These are phyloP conservation scores for Collybia nuda DNA, from an alignment of 768 basidiomycete genomes.

Conservation along the genomic window DNA sequence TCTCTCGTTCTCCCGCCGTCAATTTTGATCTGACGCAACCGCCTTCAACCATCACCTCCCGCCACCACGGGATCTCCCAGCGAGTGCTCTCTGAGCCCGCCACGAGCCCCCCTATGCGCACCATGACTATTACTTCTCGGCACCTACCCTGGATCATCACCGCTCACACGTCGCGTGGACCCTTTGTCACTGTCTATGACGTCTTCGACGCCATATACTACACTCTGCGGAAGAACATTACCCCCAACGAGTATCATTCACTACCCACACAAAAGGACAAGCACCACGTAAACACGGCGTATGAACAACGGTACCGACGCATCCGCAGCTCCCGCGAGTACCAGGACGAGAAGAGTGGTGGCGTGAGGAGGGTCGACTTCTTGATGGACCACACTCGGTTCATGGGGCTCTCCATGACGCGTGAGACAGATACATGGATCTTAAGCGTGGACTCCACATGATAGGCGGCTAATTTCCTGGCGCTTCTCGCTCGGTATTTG, in stretches of 20 bases:
- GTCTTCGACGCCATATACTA: conserved; percentile 30
- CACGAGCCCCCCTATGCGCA: conserved; percentile 26
- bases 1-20: conserved; percentile 17
- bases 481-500: too few relatives aligned
- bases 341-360: conserved; percentile 47
- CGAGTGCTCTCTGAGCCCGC: conserved; percentile 29
- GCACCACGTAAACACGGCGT: conserved; percentile 42
- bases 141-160: conserved; percentile 35
- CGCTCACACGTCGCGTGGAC: conserved; percentile 25
- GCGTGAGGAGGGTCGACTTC: conserved; percentile 61
- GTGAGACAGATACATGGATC: conserved; percentile 29
- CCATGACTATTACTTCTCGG: conserved; percentile 25
- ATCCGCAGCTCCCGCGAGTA: conserved; percentile 30
- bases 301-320: conserved; percentile 43
- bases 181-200: conserved; percentile 37
- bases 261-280: conserved; percentile 33
- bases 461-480: neutral
- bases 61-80: conserved; percentile 22
- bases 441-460: conserved; percentile 14
- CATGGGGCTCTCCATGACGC: conserved; percentile 39
- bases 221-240: conserved; percentile 40
- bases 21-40: conserved; percentile 28
- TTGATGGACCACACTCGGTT: conserved; percentile 44
- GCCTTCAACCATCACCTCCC: conserved; percentile 22
- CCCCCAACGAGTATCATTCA: conserved; percentile 39